Evolutionary conservation across 1,284 basidiomycete species (phyloP), one percentile per base, ranked within the genome.

Genomic region (Microbotryomycetes sp.): DNA sequence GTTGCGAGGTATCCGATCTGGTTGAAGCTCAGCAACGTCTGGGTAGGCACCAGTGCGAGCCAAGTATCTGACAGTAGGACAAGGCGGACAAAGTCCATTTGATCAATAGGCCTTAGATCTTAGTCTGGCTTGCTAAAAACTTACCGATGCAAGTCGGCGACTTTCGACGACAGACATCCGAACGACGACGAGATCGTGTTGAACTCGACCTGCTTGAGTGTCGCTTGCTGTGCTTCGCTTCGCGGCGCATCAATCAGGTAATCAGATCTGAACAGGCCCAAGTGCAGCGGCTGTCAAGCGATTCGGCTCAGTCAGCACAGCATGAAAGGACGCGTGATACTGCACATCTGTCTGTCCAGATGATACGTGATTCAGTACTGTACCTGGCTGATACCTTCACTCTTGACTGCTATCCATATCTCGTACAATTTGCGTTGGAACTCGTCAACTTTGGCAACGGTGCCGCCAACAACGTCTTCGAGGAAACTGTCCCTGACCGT

Each of bases 131-230:
- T 19, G 14, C 12, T 14, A 15, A 14, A 15, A 30, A 70, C 78
- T 64, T 70, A 91, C 89, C 83, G 80, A 76, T 97, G 94, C 73
- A 97, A 76, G 26, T 83, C 82, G 19, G 86, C 82, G 6, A 84
- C 82, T 48, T 81, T 82, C 63, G 91, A 82, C 3, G 88, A 90
- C 16, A 97, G 79, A 0, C 85, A 76, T 1, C 92, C 94, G 73
- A 97, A 97, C 1, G 90, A 92, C 0, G 87, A 84, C 0, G 92
- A 91, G 68, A 97, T 94, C 5, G 94, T 97, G 75, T 98, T 98
- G 78, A 97, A 96, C 76, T 98, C 96, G 56, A 98, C 94, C 78
- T 98, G 94, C 75, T 92, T 96, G 63, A 98, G 78, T 29, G 79
- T 78, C 9, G 68, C 65, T 58, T 31, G 6, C 60, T 60, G 6